phyloP scores from a whole-genome alignment of 768 basidiomycete genomes.

The Exidia glandulosa region DNA sequence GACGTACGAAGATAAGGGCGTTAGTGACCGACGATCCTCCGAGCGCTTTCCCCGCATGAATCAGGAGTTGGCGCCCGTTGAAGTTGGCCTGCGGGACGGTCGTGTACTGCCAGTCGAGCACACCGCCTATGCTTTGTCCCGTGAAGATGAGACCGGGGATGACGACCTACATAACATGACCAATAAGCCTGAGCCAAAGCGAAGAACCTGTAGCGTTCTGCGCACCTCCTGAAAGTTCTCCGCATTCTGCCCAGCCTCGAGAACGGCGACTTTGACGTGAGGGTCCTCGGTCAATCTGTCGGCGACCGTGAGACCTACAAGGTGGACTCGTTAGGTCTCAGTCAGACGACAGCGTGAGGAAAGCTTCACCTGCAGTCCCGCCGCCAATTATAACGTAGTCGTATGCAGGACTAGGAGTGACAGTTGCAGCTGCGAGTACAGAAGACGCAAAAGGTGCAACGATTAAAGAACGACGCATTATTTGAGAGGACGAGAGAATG shows the following conservation, averaged over 20 bases:
- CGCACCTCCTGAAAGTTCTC: constrained; percentile 6
- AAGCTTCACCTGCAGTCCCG: constrained; percentile 4
- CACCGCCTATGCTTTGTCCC: constrained; percentile 2
- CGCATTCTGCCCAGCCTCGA: constrained; percentile 14
- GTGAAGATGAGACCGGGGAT: constrained; percentile 7
- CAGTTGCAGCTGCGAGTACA: no score
- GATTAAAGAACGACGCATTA: no score
- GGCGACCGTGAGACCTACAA: constrained; percentile 12
- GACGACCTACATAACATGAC: constrained; percentile 8
- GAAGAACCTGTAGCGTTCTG: not conserved
- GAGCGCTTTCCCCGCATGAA: constrained; percentile 14
- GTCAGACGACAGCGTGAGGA: not conserved
- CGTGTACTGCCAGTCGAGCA: constrained; percentile 12
- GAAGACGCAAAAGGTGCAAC: no score
- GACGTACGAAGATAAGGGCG: constrained; percentile 6
- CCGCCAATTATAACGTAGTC: constrained; percentile 15
- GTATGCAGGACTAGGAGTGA: not conserved
- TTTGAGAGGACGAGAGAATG: no score
- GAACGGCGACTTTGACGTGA: constrained; percentile 8
- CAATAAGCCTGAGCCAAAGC: no score
- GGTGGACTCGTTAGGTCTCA: not conserved
- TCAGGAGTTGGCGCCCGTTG: constrained; percentile 1
- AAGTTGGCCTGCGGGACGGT: constrained; percentile 4
- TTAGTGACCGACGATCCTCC: constrained; percentile 18
- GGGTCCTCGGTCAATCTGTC: constrained; percentile 11